Evolutionary conservation across 1,284 basidiomycete genomes (phyloP), one percentile per base, ranked within the genome.

Genomic region (Ganoderma lingzhi): DNA sequence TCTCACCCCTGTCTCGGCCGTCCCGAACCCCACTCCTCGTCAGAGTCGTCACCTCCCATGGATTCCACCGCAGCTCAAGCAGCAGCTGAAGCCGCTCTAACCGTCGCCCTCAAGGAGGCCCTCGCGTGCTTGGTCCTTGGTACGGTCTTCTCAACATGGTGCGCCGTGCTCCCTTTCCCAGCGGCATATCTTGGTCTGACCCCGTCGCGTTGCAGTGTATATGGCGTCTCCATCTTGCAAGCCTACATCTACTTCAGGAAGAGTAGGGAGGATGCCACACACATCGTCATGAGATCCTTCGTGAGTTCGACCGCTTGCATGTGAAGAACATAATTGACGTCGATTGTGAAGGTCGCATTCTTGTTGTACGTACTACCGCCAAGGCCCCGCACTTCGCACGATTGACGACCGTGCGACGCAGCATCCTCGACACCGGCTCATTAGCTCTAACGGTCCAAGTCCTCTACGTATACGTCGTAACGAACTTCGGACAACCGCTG

Each of bases 211-310:
- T 2, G 23, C 23, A 53, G 48, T 53, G 48, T 53, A 28, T 53
- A 53, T 5, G 48, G 48, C n/a, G 48, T 53, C 48, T 53, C 48
- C 12, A 53, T 53, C 48, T 28, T 53, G 48, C 48, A 53, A 53
- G 48, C 23, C 1, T 53, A 53, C 48, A 53, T 53, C 10, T 53
- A 53, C 48, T 53, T 53, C 48, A n/a, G 12, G 48, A 53, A 53
- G n/a, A 14, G 48, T 28, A 53, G 48, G 23, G 48, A 53, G 12
- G 48, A 53, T 28, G 3, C 23, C 6, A 53, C 48, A 12, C 48
- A 53, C 28, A 3, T 28, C 12, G 23, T 14, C 8, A 53, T 53
- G 23, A 28, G 48, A 53, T 53, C 48, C 23, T 53, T 53, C 9
- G 48, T 53, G 48, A 30, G 48, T 28, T 14, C 3, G 10, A 4